Conservation (phyloP, 164 flowering plant genomes). For the Santalum album region DNA sequence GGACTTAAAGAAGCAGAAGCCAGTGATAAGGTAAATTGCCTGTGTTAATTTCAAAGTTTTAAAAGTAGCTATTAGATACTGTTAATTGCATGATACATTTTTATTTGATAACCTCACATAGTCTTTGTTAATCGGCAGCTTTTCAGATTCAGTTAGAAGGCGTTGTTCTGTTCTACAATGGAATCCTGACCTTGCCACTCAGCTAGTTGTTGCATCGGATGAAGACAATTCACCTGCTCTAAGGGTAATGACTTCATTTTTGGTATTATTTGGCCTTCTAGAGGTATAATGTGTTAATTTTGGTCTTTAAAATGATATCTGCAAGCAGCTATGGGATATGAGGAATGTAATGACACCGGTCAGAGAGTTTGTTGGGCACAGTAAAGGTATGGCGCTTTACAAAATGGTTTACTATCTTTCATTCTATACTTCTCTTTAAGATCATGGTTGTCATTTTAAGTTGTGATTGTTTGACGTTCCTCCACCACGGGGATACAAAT, state of each 20-base stretch:
- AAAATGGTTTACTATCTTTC: no score
- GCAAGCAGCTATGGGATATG: conserved; percentile 92
- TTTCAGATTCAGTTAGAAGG: conserved; percentile 73
- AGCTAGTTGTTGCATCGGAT: conserved; percentile 96
- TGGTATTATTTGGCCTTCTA: background rate
- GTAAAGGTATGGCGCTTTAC: conserved; percentile 85
- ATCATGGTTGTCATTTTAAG: no score
- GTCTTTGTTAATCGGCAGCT: conserved; percentile 37
- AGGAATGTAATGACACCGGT: conserved; percentile 73
- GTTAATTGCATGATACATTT: no score
- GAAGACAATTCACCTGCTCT: conserved; percentile 79
- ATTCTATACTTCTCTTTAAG: no score
- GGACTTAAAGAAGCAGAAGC: conserved; percentile 95
- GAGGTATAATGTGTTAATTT: background rate
- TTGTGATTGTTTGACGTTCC: background rate
- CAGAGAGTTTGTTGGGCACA: conserved; percentile 86
- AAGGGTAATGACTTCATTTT: conserved; percentile 36
- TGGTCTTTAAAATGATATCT: conserved; percentile 1
- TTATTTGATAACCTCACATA: background rate
- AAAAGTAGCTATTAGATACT: no score
- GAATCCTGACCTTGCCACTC: conserved; percentile 93
- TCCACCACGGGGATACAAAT: no score
- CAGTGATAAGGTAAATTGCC: conserved; percentile 65
- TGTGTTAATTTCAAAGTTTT: background rate
- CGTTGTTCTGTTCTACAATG: conserved; percentile 97